These are phyloP conservation scores for Oehlia diaphana DNA, from an alignment of 192 early-diverging fungal species.

Conservation along the genomic window DNA sequence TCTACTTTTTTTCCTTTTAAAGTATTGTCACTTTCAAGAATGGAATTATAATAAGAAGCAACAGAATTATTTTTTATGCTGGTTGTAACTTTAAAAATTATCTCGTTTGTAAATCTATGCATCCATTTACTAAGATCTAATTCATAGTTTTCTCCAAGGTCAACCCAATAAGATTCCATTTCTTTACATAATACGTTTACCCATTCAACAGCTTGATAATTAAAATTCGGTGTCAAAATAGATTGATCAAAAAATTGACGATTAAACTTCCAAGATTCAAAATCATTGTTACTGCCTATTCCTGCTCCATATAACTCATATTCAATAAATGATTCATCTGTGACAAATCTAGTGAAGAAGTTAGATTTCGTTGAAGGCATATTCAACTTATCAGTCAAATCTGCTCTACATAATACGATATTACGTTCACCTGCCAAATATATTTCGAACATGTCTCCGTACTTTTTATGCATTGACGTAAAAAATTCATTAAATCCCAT, in stretches of 20 bases:
- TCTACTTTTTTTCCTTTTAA: background rate
- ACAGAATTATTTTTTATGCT: background rate
- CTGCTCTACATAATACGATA: background rate
- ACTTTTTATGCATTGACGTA: too few relatives aligned
- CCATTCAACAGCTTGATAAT: background rate
- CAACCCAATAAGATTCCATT: background rate
- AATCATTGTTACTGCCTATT: background rate
- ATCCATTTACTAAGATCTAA: background rate
- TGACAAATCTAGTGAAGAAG: background rate
- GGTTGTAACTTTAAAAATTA: background rate
- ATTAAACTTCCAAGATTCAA: background rate
- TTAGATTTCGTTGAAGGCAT: background rate
- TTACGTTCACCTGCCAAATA: background rate
- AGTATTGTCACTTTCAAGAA: background rate
- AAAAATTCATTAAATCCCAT: too few relatives aligned
- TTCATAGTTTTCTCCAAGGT: background rate
- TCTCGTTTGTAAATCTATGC: slow-evolving; percentile 1
- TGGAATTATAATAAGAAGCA: background rate
- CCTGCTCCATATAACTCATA: background rate
- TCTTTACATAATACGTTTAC: background rate
- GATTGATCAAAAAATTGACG: background rate
- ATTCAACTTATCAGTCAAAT: background rate
- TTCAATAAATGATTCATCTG: background rate
- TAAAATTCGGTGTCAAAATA: background rate
- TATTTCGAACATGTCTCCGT: background rate